Percentiles rank a stretch among this genome's conserved stretches.
phyloP scores from a whole-genome alignment of 805 yeast genomes.

The Metschnikowia bowlesiae region DNA sequence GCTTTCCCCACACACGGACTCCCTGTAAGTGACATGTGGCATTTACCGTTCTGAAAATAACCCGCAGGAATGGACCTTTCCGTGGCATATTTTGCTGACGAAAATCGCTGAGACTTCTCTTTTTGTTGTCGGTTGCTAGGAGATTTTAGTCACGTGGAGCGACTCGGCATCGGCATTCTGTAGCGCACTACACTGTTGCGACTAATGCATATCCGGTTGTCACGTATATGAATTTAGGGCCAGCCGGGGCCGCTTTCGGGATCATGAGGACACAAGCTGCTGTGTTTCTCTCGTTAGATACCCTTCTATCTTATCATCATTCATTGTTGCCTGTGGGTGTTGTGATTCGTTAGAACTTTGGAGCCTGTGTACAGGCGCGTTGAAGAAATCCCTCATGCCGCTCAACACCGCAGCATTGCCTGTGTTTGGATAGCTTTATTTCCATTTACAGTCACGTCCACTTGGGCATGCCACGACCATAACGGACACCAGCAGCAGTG shows the following conservation, averaged over 20 bases:
- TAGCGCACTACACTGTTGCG: not conserved
- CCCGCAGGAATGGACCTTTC: not conserved
- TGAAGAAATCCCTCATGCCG: conserved; percentile 1
- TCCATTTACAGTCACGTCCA: not conserved
- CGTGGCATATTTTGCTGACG: not conserved
- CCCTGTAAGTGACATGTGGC: not conserved
- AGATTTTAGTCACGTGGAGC: not conserved
- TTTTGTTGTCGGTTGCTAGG: not conserved
- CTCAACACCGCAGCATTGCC: not conserved
- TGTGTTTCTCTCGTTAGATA: too few species aligned
- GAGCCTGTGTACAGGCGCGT: not conserved
- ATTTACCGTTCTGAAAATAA: too few species aligned
- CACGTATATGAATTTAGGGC: not conserved
- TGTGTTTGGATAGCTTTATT: not conserved
- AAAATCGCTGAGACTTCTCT: not conserved
- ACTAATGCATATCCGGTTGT: not conserved
- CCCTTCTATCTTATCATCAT: too few species aligned
- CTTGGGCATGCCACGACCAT: conserved; percentile 1
- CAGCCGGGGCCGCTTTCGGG: not conserved
- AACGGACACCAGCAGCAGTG: not conserved
- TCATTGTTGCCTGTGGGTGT: too few species aligned
- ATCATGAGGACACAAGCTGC: too few species aligned
- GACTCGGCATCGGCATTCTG: not conserved
- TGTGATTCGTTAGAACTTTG: not conserved
- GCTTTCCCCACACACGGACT: not conserved